Percentiles rank a stretch among this genome's conserved stretches.
phyloP scores from a whole-genome alignment of 2,329 filamentous ascomycete species.

The Fusarium burgessii region DNA sequence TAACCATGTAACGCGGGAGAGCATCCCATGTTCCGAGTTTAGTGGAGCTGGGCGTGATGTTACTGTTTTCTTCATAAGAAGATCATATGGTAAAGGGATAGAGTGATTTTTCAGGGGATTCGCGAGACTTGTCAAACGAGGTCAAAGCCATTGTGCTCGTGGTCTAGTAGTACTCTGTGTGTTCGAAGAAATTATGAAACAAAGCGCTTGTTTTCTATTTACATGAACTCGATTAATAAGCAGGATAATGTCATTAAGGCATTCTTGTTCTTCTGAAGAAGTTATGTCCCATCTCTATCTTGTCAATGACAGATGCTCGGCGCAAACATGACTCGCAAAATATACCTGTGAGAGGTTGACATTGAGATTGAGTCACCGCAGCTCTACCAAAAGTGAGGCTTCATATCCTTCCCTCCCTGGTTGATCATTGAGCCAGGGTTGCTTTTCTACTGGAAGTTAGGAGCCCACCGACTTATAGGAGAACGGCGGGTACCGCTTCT shows the following conservation, averaged over 20 bases:
- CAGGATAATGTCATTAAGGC: background rate
- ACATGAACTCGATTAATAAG: background rate
- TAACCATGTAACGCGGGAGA: background rate
- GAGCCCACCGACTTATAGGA: background rate
- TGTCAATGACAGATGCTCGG: background rate
- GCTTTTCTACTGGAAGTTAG: background rate
- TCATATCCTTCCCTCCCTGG: background rate
- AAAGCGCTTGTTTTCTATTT: background rate
- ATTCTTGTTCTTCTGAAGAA: background rate
- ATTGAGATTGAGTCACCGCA: background rate
- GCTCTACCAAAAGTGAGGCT: conserved; percentile 5
- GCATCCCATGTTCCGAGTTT: background rate
- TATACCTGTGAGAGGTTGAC: background rate
- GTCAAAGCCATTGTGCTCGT: background rate
- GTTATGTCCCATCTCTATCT: background rate
- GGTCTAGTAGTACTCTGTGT: background rate
- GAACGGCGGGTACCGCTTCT: background rate
- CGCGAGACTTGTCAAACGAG: background rate
- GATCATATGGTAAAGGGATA: background rate
- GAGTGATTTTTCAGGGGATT: background rate
- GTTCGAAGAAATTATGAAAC: background rate
- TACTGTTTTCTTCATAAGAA: background rate
- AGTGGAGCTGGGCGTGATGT: background rate
- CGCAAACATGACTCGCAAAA: background rate
- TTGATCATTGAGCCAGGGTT: background rate